Percentiles rank a stretch among this genome's conserved stretches.
phyloP scores from a whole-genome alignment of 768 basidiomycete species.

The Phaeotremella skinneri region DNA sequence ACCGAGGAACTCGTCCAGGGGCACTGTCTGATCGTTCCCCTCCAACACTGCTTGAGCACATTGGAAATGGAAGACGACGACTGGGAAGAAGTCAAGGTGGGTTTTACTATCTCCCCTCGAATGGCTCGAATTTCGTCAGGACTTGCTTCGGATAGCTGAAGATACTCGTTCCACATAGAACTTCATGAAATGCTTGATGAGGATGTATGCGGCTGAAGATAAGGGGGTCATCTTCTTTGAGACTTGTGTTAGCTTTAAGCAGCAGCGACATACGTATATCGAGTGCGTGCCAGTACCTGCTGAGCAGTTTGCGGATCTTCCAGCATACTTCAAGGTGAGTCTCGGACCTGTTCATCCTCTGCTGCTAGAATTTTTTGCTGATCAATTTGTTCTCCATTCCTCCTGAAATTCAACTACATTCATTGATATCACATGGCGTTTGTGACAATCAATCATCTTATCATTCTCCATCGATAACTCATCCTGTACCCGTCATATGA shows the following conservation, averaged over 20 bases:
- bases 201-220: conserved; percentile 88
- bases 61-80: conserved; percentile 95
- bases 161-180: conserved; percentile 56
- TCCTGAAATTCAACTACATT: no score
- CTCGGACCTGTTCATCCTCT: neutral
- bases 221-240: conserved; percentile 95
- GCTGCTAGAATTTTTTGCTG: neutral
- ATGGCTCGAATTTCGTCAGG: no score
- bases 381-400: no score
- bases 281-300: conserved; percentile 92
- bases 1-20: conserved; percentile 85
- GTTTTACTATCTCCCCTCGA: conserved; percentile 32
- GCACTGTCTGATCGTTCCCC: conserved; percentile 92
- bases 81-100: conserved; percentile 92
- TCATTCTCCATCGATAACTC: neutral
- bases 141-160: no score
- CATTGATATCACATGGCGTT: neutral
- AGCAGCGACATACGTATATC: conserved; percentile 87
- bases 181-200: conserved; percentile 89
- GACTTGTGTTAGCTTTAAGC: conserved; percentile 79
- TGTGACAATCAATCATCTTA: conserved; percentile 1
- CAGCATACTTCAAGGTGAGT: conserved; percentile 85
- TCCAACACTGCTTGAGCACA: conserved; percentile 86
- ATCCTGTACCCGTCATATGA: neutral
- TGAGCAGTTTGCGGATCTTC: conserved; percentile 79